Evolutionary conservation across 805 yeast species (phyloP).

Genomic region (Kuraishia ogatae): DNA sequence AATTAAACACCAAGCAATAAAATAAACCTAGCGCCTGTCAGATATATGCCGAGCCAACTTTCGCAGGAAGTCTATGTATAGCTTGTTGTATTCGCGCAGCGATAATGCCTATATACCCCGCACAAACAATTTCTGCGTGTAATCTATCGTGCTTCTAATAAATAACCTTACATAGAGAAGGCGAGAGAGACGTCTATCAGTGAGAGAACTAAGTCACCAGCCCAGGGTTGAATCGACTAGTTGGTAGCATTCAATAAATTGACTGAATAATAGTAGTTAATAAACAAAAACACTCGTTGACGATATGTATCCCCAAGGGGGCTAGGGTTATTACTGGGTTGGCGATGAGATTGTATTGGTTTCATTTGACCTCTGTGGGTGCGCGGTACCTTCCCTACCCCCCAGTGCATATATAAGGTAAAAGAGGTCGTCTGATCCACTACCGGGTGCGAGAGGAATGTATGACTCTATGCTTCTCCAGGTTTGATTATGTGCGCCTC

Average conservation of each 20-base stretch:
- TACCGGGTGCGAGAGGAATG: background rate
- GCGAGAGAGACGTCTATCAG: background rate
- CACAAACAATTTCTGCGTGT: background rate
- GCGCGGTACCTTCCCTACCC: background rate
- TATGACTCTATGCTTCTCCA: background rate
- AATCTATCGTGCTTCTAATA: background rate
- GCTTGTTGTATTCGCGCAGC: no score
- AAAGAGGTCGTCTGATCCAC: background rate
- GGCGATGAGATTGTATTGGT: background rate
- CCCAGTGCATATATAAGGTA: background rate
- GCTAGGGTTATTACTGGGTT: background rate
- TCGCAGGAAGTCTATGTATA: no score
- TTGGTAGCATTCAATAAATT: no score
- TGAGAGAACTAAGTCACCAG: no score
- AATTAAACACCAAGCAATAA: background rate
- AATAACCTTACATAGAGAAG: background rate
- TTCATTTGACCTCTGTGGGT: background rate
- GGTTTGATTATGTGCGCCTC: background rate
- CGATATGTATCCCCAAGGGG: no score
- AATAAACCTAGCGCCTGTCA: background rate
- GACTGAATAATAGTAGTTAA: no score
- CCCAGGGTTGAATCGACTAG: no score
- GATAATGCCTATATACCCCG: background rate
- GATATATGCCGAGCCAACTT: no score
- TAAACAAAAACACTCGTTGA: no score